Base-by-base conservation (phyloP, 371 early-diverging fungal genomes). In the Batkoa obscura region DNA sequence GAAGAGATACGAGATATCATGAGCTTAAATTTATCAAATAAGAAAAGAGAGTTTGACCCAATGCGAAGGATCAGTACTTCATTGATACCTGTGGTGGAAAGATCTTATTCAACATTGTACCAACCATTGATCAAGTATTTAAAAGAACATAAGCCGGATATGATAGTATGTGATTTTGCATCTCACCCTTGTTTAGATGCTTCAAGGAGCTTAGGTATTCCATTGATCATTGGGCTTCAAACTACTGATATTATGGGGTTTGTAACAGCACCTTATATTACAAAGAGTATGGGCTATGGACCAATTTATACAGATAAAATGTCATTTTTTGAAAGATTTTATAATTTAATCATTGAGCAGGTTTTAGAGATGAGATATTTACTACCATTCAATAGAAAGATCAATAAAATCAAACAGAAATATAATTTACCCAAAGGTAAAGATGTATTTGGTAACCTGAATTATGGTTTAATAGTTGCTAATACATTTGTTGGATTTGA, bases 151-250 rank as follows among this genome's bases (percentile, higher is more conserved):
- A 56, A 56, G 31, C 36, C 43, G 12, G 58, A 58, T 34, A 10
- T 58, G 2, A 50, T 58, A 3, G 13, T 58, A 3, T 58, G 58
- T 43, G 58, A 58, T 45, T 58, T 50, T 43, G 50, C 51, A n/a
- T 12, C 43, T 3, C 13, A 13, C 13, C 23, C 51, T 33, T 58
- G 58, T 36, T 31, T 41, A 2, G 58, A 58, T 41, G 58, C 53
- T 6, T 50, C 58, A 10, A 42, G 35, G 12, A 42, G 33, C 10
- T 32, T 35, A 1, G 9, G 36, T 36, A 50, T 51, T 17, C 58
- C 58, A 3, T 5, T 52, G 15, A 52, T 52, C 6, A 36, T 31
- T 37, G 53, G 53, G 15, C 38, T 52, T 30, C 53, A 52, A 37
- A 36, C 53, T 31, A 15, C 38, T 8, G 53, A 52, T 36, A 9